phyloP scores from a whole-genome alignment of 805 yeast genomes.

The Candida namnaoensis region DNA sequence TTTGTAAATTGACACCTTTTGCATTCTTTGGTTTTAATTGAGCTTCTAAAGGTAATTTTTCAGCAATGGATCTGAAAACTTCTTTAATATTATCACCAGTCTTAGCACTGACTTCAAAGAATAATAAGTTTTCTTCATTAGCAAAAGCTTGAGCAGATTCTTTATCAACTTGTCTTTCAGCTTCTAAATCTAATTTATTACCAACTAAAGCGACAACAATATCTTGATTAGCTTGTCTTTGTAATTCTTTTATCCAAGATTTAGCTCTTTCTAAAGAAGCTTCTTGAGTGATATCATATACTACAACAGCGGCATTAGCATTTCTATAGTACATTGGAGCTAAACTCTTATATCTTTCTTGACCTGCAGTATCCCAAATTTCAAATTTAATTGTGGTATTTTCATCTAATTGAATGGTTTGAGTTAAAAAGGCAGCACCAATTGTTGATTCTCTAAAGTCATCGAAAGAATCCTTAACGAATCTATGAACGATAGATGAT shows the following conservation, averaged over 20 bases:
- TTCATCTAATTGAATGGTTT: constrained; percentile 47
- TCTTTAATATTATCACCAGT: constrained; percentile 41
- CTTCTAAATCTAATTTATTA: constrained; percentile 58
- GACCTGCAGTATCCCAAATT: constrained; percentile 87
- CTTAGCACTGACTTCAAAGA: constrained; percentile 52
- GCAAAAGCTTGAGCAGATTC: constrained; percentile 48
- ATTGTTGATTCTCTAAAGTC: constrained; percentile 72
- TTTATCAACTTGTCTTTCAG: constrained; percentile 33
- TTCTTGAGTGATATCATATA: constrained; percentile 64
- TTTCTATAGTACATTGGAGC: constrained; percentile 82
- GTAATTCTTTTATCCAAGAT: constrained; percentile 70
- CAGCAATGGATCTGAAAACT: constrained; percentile 41
- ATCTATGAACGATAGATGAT: constrained; percentile 58
- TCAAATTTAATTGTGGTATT: constrained; percentile 57
- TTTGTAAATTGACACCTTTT: constrained; percentile 26
- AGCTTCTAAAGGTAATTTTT: constrained; percentile 27
- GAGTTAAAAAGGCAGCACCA: constrained; percentile 79
- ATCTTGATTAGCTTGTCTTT: constrained; percentile 55
- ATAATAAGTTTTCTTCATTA: constrained; percentile 38
- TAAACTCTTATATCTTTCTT: constrained; percentile 66
- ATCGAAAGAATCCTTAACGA: constrained; percentile 66
- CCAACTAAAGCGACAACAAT: constrained; percentile 68
- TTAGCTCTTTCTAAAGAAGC: constrained; percentile 60
- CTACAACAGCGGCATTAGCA: constrained; percentile 74
- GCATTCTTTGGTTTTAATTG: constrained; percentile 13